These are phyloP conservation scores for Ramaria rubella DNA, from an alignment of 768 basidiomycete genomes.

Conservation along the genomic window DNA sequence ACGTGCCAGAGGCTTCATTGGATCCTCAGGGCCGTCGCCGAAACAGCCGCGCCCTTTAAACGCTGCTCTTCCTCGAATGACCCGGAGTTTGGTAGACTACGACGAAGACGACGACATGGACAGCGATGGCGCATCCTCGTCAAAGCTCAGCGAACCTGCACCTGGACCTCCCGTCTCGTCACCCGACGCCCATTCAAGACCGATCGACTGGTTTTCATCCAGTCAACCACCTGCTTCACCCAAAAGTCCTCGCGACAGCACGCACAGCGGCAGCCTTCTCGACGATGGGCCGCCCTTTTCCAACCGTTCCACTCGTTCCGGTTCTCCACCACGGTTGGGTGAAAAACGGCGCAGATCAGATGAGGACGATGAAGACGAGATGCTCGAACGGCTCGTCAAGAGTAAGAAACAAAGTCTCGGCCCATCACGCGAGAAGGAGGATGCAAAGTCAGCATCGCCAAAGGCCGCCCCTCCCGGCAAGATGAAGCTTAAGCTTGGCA, in stretches of 20 bases:
- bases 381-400: constrained; percentile 50
- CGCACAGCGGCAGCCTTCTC: background rate
- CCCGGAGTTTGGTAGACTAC: constrained; percentile 69
- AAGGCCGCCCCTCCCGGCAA: constrained; percentile 41
- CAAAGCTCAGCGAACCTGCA: constrained; percentile 1
- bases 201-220: constrained; percentile 3
- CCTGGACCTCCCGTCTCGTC: background rate
- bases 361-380: constrained; percentile 65
- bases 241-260: background rate
- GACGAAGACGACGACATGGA: constrained; percentile 51
- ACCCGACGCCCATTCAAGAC: constrained; percentile 1
- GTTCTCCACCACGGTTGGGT: constrained; percentile 45
- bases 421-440: constrained; percentile 33
- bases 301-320: constrained; percentile 26
- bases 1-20: constrained; percentile 25
- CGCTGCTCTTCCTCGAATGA: constrained; percentile 35
- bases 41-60: constrained; percentile 35
- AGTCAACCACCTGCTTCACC: background rate
- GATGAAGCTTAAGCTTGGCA: constrained; percentile 66
- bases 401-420: constrained; percentile 53
- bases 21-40: constrained; percentile 26
- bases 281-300: constrained; percentile 30
- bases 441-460: constrained; percentile 13
- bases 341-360: constrained; percentile 64
- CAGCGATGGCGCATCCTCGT: constrained; percentile 7